Percentiles rank a stretch among this genome's conserved stretches.
phyloP scores from a whole-genome alignment of 2,329 filamentous ascomycete species.

The Cladosporium sp. region DNA sequence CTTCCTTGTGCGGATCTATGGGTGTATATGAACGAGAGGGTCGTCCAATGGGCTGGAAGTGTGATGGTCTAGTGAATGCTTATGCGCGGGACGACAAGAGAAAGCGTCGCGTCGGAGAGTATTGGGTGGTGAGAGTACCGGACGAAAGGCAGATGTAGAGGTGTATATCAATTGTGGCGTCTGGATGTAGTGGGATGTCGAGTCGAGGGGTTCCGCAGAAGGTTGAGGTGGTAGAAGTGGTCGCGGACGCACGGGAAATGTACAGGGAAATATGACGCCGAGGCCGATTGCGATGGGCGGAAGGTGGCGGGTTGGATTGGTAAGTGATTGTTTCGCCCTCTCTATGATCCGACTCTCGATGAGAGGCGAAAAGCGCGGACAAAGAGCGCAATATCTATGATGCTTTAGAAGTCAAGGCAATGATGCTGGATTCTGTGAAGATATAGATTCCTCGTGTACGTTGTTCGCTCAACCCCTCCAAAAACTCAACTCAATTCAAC shows the following conservation, averaged over 20 bases:
- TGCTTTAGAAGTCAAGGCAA: background rate
- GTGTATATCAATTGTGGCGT: background rate
- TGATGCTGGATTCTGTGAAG: background rate
- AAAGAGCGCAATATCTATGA: background rate
- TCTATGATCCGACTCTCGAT: background rate
- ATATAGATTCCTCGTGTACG: background rate
- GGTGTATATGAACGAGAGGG: background rate
- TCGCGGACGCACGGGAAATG: background rate
- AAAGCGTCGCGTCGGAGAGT: background rate
- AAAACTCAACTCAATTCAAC: no score
- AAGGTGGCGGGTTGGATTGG: slow-evolving; percentile 3
- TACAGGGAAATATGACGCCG: slow-evolving; percentile 11
- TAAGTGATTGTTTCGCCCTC: background rate
- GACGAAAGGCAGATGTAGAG: background rate
- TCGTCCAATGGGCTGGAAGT: slow-evolving; percentile 4
- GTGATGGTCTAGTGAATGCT: background rate
- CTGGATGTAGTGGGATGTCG: background rate
- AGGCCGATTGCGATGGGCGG: background rate
- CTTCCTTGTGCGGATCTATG: background rate
- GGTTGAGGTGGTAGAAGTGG: background rate
- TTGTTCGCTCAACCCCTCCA: background rate
- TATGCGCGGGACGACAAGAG: background rate
- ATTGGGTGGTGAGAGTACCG: background rate
- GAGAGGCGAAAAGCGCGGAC: background rate
- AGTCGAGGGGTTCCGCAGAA: background rate